Conservation (phyloP, 2,329 filamentous ascomycete genomes). For the Penicillium sp. region DNA sequence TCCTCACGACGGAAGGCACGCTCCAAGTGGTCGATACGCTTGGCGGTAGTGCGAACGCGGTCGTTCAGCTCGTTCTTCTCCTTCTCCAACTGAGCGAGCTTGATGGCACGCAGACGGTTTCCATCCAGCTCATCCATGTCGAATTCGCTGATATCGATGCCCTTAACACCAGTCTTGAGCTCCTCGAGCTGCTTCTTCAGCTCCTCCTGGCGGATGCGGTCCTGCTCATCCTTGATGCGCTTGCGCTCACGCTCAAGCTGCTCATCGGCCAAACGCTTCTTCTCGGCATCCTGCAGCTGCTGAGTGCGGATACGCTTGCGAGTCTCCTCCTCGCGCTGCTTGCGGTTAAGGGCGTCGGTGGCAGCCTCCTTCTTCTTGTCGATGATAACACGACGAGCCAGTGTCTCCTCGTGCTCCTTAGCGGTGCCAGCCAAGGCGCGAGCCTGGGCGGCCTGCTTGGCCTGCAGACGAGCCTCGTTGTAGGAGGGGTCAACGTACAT, state of each 20-base stretch:
- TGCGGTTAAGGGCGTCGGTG: conserved; percentile 81
- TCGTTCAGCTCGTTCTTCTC: conserved; percentile 97
- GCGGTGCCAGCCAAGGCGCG: conserved; percentile 86
- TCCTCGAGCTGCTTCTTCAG: conserved; percentile 90
- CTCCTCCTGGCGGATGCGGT: conserved; percentile 88
- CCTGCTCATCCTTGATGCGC: conserved; percentile 80
- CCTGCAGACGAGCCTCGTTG: conserved; percentile 76
- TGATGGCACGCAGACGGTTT: conserved; percentile 87
- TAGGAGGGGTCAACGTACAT: conserved; percentile 93
- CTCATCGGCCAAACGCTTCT: conserved; percentile 85
- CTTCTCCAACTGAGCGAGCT: conserved; percentile 91
- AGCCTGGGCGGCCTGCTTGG: conserved; percentile 75
- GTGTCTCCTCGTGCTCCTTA: conserved; percentile 81
- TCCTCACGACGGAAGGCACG: conserved; percentile 96
- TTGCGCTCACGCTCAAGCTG: conserved; percentile 86
- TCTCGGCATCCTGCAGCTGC: conserved; percentile 85
- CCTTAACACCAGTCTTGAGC: conserved; percentile 83
- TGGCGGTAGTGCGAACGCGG: conserved; percentile 85
- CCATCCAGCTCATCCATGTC: conserved; percentile 85
- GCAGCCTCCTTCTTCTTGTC: conserved; percentile 96
- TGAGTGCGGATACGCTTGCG: conserved; percentile 84
- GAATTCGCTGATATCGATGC: conserved; percentile 68
- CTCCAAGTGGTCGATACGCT: conserved; percentile 95
- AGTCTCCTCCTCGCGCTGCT: conserved; percentile 88
- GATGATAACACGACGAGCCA: conserved; percentile 86